phyloP scores from a whole-genome alignment of 129 eudicot species.

The Arctium lappa region DNA sequence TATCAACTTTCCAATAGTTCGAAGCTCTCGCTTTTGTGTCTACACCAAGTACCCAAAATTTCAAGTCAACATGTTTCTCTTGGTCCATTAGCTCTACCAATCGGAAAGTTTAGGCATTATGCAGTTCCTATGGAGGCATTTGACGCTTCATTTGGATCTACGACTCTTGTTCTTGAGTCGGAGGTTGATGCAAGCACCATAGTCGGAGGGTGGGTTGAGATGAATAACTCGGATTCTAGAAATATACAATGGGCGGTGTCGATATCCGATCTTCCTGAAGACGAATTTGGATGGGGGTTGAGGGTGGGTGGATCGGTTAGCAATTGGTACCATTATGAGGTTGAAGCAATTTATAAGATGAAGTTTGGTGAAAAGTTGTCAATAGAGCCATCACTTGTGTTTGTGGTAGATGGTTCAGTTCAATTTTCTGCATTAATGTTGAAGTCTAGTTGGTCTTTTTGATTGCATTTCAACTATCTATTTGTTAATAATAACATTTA shows the following conservation, averaged over 20 bases:
- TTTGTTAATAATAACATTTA: no score
- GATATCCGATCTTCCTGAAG: slow-evolving; percentile 74
- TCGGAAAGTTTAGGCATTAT: slow-evolving; percentile 34
- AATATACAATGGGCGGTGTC: slow-evolving; percentile 61
- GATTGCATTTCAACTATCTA: no score
- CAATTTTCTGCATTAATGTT: no score
- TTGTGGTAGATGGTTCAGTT: no score
- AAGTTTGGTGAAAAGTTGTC: slow-evolving; percentile 49
- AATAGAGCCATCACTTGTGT: slow-evolving; percentile 54
- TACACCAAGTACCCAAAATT: slow-evolving; percentile 40
- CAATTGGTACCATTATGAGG: slow-evolving; percentile 58
- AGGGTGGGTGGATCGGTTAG: slow-evolving; percentile 56
- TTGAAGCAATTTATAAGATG: slow-evolving; percentile 61
- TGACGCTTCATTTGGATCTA: slow-evolving; percentile 32
- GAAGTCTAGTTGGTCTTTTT: no score
- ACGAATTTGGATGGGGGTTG: slow-evolving; percentile 91
- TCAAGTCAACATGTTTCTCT: slow-evolving; percentile 35
- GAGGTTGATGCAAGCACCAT: slow-evolving; percentile 66
- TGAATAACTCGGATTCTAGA: slow-evolving; percentile 37
- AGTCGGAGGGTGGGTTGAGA: slow-evolving; percentile 78
- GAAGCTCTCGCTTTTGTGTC: slow-evolving; percentile 60
- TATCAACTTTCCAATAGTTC: slow-evolving; percentile 56
- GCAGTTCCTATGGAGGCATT: slow-evolving; percentile 29
- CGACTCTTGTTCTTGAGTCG: slow-evolving; percentile 61
- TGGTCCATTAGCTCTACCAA: slow-evolving; percentile 54